Evolutionary conservation across 345 rosid species (phyloP).

Genomic region (Gossypium raimondii): DNA sequence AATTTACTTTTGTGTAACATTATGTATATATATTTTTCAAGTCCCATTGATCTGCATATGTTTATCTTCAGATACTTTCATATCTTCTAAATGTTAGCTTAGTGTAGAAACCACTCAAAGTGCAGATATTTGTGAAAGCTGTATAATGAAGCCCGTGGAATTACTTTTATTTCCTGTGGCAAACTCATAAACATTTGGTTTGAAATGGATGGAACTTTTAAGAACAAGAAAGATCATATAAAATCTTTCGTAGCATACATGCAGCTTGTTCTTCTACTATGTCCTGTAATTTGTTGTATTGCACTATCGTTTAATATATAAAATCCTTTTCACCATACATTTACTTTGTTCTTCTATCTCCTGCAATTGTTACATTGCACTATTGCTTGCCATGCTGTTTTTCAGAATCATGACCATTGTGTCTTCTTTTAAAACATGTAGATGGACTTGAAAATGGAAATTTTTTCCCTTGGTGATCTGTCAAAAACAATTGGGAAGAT

Average conservation of each 20-base stretch:
- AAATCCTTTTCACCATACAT: background rate
- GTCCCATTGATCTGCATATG: background rate
- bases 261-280: background rate
- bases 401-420: constrained; percentile 20
- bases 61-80: background rate
- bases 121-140: background rate
- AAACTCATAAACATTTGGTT: background rate
- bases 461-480: constrained; percentile 84
- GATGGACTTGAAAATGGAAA: constrained; percentile 98
- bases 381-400: background rate
- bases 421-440: constrained; percentile 35
- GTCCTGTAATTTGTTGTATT: background rate
- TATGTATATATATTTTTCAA: background rate
- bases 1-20: background rate
- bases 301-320: background rate
- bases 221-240: background rate
- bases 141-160: background rate
- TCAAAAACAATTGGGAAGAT: constrained; percentile 90
- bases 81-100: background rate
- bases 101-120: background rate
- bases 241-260: background rate
- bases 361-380: constrained; percentile 16
- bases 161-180: background rate
- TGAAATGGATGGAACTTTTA: background rate
- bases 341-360: background rate